Conservation (phyloP, 2,329 filamentous ascomycete species). For the Neocucurbitaria cava region DNA sequence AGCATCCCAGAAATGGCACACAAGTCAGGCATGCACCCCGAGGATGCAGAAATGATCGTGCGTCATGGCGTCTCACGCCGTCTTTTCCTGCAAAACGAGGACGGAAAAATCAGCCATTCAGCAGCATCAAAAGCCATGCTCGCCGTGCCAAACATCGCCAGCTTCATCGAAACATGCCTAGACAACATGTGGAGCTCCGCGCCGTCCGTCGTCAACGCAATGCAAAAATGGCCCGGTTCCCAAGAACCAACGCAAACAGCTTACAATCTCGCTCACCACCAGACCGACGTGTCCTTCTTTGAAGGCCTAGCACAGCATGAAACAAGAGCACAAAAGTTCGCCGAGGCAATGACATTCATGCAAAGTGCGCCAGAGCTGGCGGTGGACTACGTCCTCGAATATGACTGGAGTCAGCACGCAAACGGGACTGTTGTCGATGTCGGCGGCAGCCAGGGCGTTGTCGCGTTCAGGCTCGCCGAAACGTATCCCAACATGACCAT, state of each 20-base stretch:
- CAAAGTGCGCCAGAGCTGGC: conserved; percentile 6
- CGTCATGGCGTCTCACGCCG: background rate
- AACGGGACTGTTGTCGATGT: conserved; percentile 27
- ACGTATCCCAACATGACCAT: conserved; percentile 16
- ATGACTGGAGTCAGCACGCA: conserved; percentile 21
- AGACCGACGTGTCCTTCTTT: conserved; percentile 15
- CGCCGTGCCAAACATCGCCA: background rate
- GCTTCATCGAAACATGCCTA: conserved; percentile 1
- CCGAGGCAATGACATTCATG: conserved; percentile 17
- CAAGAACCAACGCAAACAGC: conserved; percentile 9
- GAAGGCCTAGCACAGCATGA: conserved; percentile 10
- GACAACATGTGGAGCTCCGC: conserved; percentile 7
- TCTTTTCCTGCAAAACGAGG: background rate
- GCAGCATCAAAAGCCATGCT: background rate
- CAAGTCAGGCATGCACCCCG: conserved; percentile 8
- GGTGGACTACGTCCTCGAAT: conserved; percentile 9
- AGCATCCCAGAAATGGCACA: conserved; percentile 25
- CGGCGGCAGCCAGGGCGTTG: conserved; percentile 23
- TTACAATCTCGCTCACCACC: conserved; percentile 18
- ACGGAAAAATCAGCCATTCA: background rate
- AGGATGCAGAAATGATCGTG: background rate
- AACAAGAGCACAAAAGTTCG: conserved; percentile 9
- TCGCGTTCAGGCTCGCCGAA: conserved; percentile 19
- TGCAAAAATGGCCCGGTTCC: conserved; percentile 6
- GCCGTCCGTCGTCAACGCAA: conserved; percentile 7